Evolutionary conservation across 345 rosid genomes (phyloP), one percentile per base, ranked within the genome.

Genomic region (Citrus australasica): DNA sequence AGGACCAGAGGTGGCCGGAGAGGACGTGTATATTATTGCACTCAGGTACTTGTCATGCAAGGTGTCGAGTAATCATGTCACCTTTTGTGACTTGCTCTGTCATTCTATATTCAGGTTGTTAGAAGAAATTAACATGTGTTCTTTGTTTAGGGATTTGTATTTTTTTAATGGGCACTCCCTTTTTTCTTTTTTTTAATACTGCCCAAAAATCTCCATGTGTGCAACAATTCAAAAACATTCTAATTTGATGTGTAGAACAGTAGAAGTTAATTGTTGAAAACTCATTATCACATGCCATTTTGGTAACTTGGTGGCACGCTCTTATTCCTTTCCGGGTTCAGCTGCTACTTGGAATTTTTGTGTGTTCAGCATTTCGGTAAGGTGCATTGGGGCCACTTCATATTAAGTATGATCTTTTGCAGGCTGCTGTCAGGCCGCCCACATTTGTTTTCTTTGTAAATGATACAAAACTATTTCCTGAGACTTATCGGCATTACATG

Each of bases 361-460:
- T 38, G 51, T 21, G 33, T 22, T 28, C 40, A 22, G 10, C 76
- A 24, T 75, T 24, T 13, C 32, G 32, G 21, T 58, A 22, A 60
- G 17, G 11, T 53, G 32, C 59, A 14, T 10, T 51, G 28, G 38
- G 51, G 9, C 58, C 37, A 40, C 46, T 28, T 38, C 22, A 40
- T 64, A 40, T 60, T 75, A 25, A 68, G 73, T 78, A 10, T 32
- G 48, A 61, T 73, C 79, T 63, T 48, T 62, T 74, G 86, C 93
- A 93, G 98, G 99, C 99, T 78, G 99, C 96, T 68, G 87, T 93
- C 71, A 92, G 99, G 82, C 99, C 97, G 51, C 99, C 99, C 58
- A 93, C 97, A 65, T 95, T 95, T 80, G 98, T 95, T 76, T 92
- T 93, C 92, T 95, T 95, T 69, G 97, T 93, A 40, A 95, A 95